Evolutionary conservation across 2,329 filamentous ascomycete species (phyloP).

Genomic region (Diaporthe australafricana): DNA sequence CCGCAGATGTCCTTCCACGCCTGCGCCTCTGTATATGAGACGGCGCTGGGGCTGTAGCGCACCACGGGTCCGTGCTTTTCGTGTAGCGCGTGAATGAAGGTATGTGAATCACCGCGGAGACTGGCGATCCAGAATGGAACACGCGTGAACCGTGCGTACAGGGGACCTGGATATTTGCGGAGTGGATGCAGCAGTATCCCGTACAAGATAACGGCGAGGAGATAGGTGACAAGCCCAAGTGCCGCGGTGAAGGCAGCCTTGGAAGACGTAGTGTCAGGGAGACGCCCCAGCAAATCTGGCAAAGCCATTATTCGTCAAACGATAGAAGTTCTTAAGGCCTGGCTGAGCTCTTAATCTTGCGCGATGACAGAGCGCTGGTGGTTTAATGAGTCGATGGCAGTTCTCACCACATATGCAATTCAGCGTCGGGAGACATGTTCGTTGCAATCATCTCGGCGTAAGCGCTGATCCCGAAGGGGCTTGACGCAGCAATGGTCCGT

Average conservation of each 20-base stretch:
- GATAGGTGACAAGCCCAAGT: background rate
- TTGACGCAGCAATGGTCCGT: background rate
- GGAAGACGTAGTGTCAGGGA: background rate
- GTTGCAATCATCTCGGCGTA: background rate
- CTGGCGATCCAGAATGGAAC: conserved; percentile 40
- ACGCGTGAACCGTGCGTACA: conserved; percentile 37
- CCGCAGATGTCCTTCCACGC: background rate
- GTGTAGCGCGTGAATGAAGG: conserved; percentile 26
- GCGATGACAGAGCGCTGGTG: background rate
- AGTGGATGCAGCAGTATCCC: background rate
- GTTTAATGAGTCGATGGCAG: background rate
- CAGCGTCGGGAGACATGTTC: background rate
- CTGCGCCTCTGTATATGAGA: conserved; percentile 25
- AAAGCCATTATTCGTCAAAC: background rate
- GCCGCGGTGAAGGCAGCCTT: background rate
- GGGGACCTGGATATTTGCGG: background rate
- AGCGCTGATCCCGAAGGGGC: background rate
- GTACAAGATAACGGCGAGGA: background rate
- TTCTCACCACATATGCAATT: background rate
- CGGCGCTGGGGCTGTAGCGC: background rate
- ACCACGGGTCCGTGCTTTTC: conserved; percentile 15
- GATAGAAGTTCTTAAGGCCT: background rate
- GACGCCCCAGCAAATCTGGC: background rate
- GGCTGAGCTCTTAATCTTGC: background rate
- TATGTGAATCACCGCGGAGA: conserved; percentile 37